phyloP scores from a whole-genome alignment of 2,329 filamentous ascomycete genomes.

The Sporothrix mexicana region DNA sequence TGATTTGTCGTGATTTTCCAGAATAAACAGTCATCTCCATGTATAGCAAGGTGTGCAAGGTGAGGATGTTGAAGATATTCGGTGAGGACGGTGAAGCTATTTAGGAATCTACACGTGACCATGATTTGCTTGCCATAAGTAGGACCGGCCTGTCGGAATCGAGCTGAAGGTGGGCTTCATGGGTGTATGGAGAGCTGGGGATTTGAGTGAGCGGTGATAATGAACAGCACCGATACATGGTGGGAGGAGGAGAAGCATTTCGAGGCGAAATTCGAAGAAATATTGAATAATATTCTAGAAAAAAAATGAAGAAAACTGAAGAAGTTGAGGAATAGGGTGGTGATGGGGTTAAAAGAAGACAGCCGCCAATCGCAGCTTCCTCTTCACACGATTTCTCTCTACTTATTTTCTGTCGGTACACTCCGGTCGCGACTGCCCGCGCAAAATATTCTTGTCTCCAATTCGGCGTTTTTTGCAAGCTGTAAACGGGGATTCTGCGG shows the following conservation, averaged over 20 bases:
- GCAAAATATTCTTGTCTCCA: background rate
- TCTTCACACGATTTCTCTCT: background rate
- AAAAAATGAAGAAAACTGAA: background rate
- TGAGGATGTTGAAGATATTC: background rate
- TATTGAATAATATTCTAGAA: background rate
- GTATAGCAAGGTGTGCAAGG: background rate
- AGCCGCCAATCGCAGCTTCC: background rate
- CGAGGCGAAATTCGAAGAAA: background rate
- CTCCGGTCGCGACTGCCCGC: slow-evolving; percentile 24
- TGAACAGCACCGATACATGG: background rate
- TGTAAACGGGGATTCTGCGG: background rate
- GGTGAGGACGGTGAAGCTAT: background rate
- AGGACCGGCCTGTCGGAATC: slow-evolving; percentile 10
- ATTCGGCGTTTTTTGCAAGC: slow-evolving; percentile 10
- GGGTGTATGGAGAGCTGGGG: background rate
- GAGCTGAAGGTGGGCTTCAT: slow-evolving; percentile 6
- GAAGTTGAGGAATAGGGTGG: background rate
- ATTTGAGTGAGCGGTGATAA: background rate
- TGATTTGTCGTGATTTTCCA: background rate
- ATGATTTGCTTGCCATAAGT: background rate
- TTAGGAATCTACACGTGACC: background rate
- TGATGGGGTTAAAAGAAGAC: background rate
- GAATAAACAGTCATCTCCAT: too few relatives aligned
- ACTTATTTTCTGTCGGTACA: background rate
- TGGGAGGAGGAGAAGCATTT: background rate